These are phyloP conservation scores for Filobasidium wieringae DNA, from an alignment of 768 basidiomycete genomes.

Conservation along the genomic window DNA sequence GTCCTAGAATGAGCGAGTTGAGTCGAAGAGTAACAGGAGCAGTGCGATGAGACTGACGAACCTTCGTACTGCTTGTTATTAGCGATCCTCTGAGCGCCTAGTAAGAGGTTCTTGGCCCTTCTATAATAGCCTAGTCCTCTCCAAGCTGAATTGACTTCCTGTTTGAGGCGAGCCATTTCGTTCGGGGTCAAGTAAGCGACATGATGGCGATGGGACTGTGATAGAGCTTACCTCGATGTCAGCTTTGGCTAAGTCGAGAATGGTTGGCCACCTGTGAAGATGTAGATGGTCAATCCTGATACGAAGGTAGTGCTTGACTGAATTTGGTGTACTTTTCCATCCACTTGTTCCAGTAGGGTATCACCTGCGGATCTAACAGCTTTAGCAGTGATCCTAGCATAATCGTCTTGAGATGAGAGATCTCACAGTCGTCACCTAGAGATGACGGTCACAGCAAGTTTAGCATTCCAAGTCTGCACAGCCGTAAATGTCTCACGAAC, in stretches of 20 bases:
- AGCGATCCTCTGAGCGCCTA: slow-evolving; percentile 70
- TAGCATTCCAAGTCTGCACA: background rate
- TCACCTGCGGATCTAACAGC: slow-evolving; percentile 44
- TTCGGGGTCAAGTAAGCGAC: background rate
- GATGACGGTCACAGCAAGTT: background rate
- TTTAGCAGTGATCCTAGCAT: background rate
- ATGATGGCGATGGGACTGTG: background rate
- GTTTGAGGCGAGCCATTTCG: background rate
- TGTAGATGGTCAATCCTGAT: background rate
- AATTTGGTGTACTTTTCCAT: slow-evolving; percentile 50
- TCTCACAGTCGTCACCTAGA: background rate
- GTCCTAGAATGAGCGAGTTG: slow-evolving; percentile 40
- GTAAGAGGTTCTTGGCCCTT: slow-evolving; percentile 66
- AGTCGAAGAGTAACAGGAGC: background rate
- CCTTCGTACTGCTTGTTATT: slow-evolving; percentile 25
- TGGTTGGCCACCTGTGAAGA: slow-evolving; percentile 60
- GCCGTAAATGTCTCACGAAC: slow-evolving; percentile 41
- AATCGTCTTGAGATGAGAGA: background rate
- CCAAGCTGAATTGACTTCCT: slow-evolving; percentile 80
- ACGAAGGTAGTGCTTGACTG: background rate
- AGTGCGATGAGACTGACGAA: background rate
- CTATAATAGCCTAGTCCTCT: slow-evolving; percentile 81
- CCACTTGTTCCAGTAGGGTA: slow-evolving; percentile 84
- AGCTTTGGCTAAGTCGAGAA: slow-evolving; percentile 53
- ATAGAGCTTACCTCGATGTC: slow-evolving; percentile 29